These are phyloP conservation scores for Coniferiporia weirii DNA, from an alignment of 1,284 basidiomycete species.

Conservation along the genomic window DNA sequence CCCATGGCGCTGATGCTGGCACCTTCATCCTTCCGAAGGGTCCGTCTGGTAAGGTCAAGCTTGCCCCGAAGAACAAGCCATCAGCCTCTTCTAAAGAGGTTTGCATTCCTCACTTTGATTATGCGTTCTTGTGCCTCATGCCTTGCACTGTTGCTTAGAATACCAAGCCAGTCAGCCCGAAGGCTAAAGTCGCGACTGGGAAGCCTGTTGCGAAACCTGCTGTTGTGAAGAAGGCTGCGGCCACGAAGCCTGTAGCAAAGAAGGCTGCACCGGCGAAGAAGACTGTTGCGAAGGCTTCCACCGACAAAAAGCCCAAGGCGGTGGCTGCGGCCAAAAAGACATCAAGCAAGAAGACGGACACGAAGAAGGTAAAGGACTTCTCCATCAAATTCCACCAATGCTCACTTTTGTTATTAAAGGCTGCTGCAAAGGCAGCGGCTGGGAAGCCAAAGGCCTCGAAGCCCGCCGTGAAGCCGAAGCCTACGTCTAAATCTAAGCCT, in stretches of 20 bases:
- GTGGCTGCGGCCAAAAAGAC: conserved; percentile 29
- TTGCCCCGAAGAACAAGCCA: conserved; percentile 43
- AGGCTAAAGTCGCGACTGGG: conserved; percentile 13
- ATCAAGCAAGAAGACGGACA: conserved; percentile 38
- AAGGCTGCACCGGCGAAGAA: conserved; percentile 31
- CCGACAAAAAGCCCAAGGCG: conserved; percentile 21
- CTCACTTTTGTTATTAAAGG: conserved; percentile 20
- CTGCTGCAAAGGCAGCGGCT: conserved; percentile 27
- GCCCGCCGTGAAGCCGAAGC: conserved; percentile 11
- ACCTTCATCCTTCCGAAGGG: conserved; percentile 74
- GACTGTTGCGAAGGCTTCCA: conserved; percentile 26
- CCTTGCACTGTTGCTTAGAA: conserved; percentile 38
- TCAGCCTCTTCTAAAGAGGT: conserved; percentile 58
- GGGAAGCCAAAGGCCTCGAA: conserved; percentile 29
- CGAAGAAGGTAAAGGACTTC: conserved; percentile 32
- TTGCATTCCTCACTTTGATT: not conserved
- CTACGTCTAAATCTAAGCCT: conserved; percentile 23
- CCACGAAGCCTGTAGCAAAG: conserved; percentile 13
- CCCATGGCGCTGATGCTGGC: conserved; percentile 56
- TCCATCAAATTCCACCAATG: not conserved
- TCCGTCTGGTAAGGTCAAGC: conserved; percentile 67
- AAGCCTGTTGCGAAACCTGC: conserved; percentile 15
- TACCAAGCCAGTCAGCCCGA: conserved; percentile 26
- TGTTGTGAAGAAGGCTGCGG: conserved; percentile 11
- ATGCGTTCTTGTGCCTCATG: conserved; percentile 28